phyloP scores from a whole-genome alignment of 1,139 yeast species.

The Geotrichum histeridarum region DNA sequence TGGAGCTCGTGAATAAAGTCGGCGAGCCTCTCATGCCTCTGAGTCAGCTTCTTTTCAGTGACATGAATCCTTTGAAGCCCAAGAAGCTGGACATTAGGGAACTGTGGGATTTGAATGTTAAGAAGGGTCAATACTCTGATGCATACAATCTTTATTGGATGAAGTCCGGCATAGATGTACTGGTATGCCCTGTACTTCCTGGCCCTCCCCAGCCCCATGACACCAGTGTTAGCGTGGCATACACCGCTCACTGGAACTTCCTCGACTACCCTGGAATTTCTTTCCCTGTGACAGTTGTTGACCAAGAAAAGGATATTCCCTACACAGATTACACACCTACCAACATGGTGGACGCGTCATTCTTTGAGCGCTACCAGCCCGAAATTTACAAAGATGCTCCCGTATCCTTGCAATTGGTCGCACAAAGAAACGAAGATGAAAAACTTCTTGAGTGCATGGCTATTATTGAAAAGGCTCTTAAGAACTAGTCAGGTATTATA shows the following conservation, averaged over 20 bases:
- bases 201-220: constrained; percentile 70
- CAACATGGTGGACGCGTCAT: constrained; percentile 32
- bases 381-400: constrained; percentile 42
- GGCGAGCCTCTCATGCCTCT: constrained; percentile 45
- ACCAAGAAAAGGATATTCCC: constrained; percentile 38
- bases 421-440: constrained; percentile 42
- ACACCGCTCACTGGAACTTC: constrained; percentile 47
- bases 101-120: constrained; percentile 38
- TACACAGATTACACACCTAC: constrained; percentile 29
- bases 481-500: neutral
- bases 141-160: constrained; percentile 39
- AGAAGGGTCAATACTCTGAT: constrained; percentile 35
- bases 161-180: constrained; percentile 57
- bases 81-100: constrained; percentile 30
- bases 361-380: constrained; percentile 36
- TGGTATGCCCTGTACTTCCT: constrained; percentile 62
- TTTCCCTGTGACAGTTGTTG: constrained; percentile 50
- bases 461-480: constrained; percentile 12
- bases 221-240: constrained; percentile 65
- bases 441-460: constrained; percentile 10
- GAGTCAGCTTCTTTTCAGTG: constrained; percentile 22
- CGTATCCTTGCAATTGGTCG: constrained; percentile 42
- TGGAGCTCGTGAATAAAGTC: constrained; percentile 34
- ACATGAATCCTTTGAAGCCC: constrained; percentile 24
- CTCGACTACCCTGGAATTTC: constrained; percentile 50